A percentile compares a stretch with the other conserved stretches of the same genome.
Evolutionary conservation across 805 yeast genomes (phyloP).

Genomic region (Kodamaea jinghongensis): DNA sequence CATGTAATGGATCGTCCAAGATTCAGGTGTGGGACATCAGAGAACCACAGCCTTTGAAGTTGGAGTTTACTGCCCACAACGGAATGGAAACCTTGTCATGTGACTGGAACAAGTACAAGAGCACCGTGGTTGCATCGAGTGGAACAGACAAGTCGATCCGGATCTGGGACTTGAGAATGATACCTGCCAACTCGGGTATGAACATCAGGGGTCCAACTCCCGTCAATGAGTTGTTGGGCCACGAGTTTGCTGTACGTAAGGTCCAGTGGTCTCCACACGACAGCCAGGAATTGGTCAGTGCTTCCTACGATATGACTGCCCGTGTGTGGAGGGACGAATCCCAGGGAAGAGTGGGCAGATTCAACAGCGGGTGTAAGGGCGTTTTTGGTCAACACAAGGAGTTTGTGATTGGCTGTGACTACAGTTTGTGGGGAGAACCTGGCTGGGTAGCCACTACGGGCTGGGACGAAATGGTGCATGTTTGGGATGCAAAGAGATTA

Average conservation of each 20-base stretch:
- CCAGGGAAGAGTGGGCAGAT: constrained; percentile 48
- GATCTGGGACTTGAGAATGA: constrained; percentile 86
- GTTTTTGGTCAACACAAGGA: constrained; percentile 74
- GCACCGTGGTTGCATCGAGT: constrained; percentile 76
- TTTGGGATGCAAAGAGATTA: constrained; percentile 71
- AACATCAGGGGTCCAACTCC: constrained; percentile 62
- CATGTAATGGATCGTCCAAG: constrained; percentile 72
- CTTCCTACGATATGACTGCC: constrained; percentile 92
- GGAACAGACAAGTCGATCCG: constrained; percentile 88
- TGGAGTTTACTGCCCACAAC: constrained; percentile 67
- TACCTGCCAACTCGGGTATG: constrained; percentile 32
- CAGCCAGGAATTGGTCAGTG: constrained; percentile 63
- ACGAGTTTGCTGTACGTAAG: constrained; percentile 82
- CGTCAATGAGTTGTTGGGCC: constrained; percentile 75
- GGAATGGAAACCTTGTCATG: constrained; percentile 78
- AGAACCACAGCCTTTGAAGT: constrained; percentile 55
- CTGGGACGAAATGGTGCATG: constrained; percentile 93
- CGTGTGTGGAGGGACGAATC: constrained; percentile 80
- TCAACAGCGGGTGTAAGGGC: constrained; percentile 44
- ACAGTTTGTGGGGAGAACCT: constrained; percentile 95
- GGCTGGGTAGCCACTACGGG: constrained; percentile 95
- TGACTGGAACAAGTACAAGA: constrained; percentile 89
- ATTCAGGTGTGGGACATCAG: constrained; percentile 83
- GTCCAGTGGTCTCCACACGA: constrained; percentile 89
- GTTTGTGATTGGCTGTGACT: constrained; percentile 90